phyloP scores from a whole-genome alignment of 2,329 filamentous ascomycete genomes.

The Calycina marina region DNA sequence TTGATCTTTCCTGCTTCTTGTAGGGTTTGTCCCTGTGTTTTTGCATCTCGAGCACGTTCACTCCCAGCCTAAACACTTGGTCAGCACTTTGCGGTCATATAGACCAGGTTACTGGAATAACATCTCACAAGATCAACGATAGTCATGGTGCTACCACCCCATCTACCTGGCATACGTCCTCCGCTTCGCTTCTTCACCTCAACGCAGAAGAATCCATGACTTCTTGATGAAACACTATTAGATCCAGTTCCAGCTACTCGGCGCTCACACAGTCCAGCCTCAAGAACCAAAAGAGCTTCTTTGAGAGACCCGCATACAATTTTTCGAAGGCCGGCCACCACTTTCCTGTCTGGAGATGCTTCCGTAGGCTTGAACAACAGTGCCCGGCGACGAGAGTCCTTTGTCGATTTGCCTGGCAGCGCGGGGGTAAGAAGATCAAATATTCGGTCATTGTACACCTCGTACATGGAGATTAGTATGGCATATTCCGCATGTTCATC shows the following conservation, averaged over 20 bases:
- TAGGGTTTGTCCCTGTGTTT: constrained; percentile 82
- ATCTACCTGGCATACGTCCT: constrained; percentile 38
- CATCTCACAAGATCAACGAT: constrained; percentile 61
- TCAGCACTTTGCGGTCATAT: neutral
- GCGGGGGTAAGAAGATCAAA: constrained; percentile 74
- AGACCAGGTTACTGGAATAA: too few species aligned
- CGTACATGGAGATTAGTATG: constrained; percentile 92
- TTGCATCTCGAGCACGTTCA: constrained; percentile 82
- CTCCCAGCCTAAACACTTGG: constrained; percentile 58
- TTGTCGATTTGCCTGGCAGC: constrained; percentile 43
- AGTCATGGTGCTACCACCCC: constrained; percentile 67
- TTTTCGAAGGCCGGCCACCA: constrained; percentile 84
- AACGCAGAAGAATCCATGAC: constrained; percentile 90
- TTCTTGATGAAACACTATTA: constrained; percentile 83
- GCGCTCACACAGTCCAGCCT: constrained; percentile 76
- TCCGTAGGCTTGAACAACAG: constrained; percentile 89
- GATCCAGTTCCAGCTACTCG: constrained; percentile 81
- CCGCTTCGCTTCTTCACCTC: constrained; percentile 73
- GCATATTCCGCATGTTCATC: constrained; percentile 67
- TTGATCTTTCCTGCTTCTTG: constrained; percentile 98
- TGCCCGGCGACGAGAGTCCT: constrained; percentile 60
- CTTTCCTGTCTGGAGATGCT: constrained; percentile 75
- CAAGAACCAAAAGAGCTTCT: constrained; percentile 79
- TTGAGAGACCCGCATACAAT: constrained; percentile 69
- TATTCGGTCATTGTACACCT: constrained; percentile 97